A percentile compares a stretch with the other conserved stretches of the same genome.
Evolutionary conservation across 495 filamentous ascomycete genomes (phyloP).

Genomic region (Choiromyces venosus): DNA sequence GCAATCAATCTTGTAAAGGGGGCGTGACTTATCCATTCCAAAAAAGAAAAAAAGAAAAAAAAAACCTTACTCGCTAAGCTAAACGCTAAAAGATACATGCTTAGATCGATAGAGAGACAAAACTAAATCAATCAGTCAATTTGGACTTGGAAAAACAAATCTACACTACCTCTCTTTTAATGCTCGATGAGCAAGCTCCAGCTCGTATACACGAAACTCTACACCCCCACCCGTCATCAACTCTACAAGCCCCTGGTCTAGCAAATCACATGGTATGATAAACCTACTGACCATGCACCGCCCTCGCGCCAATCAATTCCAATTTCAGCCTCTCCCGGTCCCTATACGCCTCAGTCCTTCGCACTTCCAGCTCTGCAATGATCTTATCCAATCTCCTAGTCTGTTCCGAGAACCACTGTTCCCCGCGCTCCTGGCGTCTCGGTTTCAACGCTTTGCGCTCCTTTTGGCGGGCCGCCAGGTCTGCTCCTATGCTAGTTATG

Average conservation of each 20-base stretch:
- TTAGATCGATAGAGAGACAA: too few relatives aligned
- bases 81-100: too few relatives aligned
- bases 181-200: too few relatives aligned
- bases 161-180: too few relatives aligned
- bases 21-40: too few relatives aligned
- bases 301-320: neutral
- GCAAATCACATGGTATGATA: neutral
- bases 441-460: neutral
- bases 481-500: neutral
- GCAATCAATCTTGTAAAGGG: too few relatives aligned
- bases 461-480: neutral
- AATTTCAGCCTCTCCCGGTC: neutral
- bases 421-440: neutral
- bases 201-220: too few relatives aligned
- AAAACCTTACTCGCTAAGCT: too few relatives aligned
- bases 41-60: too few relatives aligned
- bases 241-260: neutral
- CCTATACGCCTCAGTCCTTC: neutral
- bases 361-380: neutral
- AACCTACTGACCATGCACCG: too few relatives aligned
- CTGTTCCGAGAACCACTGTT: neutral
- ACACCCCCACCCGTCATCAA: neutral
- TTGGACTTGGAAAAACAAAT: too few relatives aligned
- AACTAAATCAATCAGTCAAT: too few relatives aligned
- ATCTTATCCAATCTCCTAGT: neutral